Base-by-base conservation (phyloP, 768 basidiomycete species). In the Tephrocybe sp. region DNA sequence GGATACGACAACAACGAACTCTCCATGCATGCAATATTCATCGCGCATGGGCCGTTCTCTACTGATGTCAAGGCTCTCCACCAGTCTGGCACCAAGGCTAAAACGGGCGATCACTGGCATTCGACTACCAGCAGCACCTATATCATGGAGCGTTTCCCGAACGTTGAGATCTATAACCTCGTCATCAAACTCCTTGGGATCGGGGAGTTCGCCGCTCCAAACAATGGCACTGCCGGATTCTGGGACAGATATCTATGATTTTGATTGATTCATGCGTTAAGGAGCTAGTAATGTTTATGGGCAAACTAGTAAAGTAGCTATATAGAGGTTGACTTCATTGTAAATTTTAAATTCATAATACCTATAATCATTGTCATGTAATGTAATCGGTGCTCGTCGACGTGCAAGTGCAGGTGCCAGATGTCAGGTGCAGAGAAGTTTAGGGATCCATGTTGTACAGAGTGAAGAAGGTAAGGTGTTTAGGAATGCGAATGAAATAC, bases 31-130 rank as follows among this genome's bases (percentile, higher is more conserved):
- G 92, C 92, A 2, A 86, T 92, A 63, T 95, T 96, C 65, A 85
- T 96, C 49, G 92, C 91, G 9, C 91, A 93, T 61, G 94, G 94
- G 1, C 94, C 94, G 0, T 94, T 93, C 65, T 83, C 87, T 12
- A 68, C 80, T 9, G 77, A 80, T 35, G 75, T 83, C 44, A 93
- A 92, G 65, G 68, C 75, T 6, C 64, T 76, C 37, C 77, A 83
- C 56, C 71, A 77, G 21, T 51, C 63, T 53, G 47, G 56, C 43
- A 49, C 65, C 57, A 71, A 79, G 53, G 77, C 80, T 32, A n/a
- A 51, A 19, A 31, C 28, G 3, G 39, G 30, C 13, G 31, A 49
- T 22, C 45, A 53, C 18, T 89, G 87, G 87, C 82, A 87, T 57
- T 87, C 84, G 15, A 80, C 81, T 2, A 69, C 74, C 3, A 73